Conservation (phyloP, 2,329 filamentous ascomycete species). For the Corinectria fuckeliana region DNA sequence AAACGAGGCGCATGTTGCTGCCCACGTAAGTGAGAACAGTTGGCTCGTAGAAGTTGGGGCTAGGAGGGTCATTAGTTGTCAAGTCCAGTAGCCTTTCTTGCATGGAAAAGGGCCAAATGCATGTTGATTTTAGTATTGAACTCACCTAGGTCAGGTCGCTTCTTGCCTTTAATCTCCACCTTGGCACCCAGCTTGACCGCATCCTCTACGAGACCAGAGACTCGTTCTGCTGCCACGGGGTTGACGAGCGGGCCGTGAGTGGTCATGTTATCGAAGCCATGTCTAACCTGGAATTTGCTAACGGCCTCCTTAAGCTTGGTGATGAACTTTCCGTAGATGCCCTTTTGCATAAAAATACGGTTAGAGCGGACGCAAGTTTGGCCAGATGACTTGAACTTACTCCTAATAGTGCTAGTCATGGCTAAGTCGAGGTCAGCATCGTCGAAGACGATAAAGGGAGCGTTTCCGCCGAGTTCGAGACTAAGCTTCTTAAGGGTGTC, state of each 20-base stretch:
- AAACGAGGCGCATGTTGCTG: slow-evolving; percentile 68
- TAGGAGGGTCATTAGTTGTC: slow-evolving; percentile 27
- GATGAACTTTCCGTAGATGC: slow-evolving; percentile 74
- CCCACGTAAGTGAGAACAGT: slow-evolving; percentile 76
- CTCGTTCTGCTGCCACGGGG: slow-evolving; percentile 59
- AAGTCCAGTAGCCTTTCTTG: not conserved
- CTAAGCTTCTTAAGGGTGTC: slow-evolving; percentile 9
- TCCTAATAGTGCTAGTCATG: slow-evolving; percentile 68
- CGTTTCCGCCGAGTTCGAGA: slow-evolving; percentile 10
- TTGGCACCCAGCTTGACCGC: slow-evolving; percentile 68
- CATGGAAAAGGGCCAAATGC: not conserved
- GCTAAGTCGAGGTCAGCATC: slow-evolving; percentile 52
- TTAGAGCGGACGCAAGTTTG: slow-evolving; percentile 92
- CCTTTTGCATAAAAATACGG: slow-evolving; percentile 74
- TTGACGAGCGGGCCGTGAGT: slow-evolving; percentile 72
- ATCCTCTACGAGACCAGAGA: slow-evolving; percentile 69
- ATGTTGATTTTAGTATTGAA: not conserved
- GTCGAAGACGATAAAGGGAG: not conserved
- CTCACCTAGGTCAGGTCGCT: slow-evolving; percentile 63
- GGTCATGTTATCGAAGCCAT: slow-evolving; percentile 59
- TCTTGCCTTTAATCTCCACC: slow-evolving; percentile 66
- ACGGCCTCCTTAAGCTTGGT: slow-evolving; percentile 70
- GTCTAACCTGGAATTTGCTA: slow-evolving; percentile 71
- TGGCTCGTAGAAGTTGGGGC: slow-evolving; percentile 71
- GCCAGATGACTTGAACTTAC: slow-evolving; percentile 87